These are phyloP conservation scores for Pelargonium exstipulatum DNA, from an alignment of 441 rosid species.

Conservation along the genomic window DNA sequence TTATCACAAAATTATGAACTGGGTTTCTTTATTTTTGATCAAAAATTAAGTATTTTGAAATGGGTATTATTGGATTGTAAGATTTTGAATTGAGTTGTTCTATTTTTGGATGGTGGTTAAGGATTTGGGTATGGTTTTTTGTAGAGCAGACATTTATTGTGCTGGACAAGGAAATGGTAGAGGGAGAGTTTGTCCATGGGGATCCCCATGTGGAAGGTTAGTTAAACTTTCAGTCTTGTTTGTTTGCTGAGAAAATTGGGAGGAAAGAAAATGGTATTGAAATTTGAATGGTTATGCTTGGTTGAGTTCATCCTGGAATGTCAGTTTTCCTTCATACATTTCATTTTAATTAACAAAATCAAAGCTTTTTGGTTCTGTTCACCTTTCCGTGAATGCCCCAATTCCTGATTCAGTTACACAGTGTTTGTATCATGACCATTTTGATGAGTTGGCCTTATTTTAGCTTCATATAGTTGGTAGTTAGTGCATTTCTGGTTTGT, in stretches of 20 bases:
- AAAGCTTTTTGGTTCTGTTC: background rate
- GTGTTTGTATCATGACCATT: background rate
- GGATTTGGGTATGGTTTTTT: constrained; percentile 15
- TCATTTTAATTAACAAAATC: background rate
- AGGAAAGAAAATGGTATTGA: background rate
- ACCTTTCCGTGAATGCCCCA: background rate
- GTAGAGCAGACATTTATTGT: constrained; percentile 88
- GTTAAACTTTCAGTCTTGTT: constrained; percentile 8
- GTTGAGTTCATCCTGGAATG: background rate
- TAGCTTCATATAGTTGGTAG: no score
- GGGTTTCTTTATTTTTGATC: background rate
- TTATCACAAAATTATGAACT: background rate
- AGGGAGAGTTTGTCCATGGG: constrained; percentile 52
- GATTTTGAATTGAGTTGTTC: background rate
- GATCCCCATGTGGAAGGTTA: constrained; percentile 69
- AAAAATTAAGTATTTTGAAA: background rate
- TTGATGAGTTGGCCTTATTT: background rate
- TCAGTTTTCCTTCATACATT: background rate
- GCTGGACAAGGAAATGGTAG: constrained; percentile 57
- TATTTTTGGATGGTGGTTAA: background rate
- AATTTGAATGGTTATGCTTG: background rate
- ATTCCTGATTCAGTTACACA: background rate
- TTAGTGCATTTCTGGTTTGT: no score
- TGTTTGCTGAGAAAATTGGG: constrained; percentile 1
- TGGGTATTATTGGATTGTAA: background rate